Conservation (phyloP, 2,329 filamentous ascomycete species). For the Sodiomyces alkalinus region DNA sequence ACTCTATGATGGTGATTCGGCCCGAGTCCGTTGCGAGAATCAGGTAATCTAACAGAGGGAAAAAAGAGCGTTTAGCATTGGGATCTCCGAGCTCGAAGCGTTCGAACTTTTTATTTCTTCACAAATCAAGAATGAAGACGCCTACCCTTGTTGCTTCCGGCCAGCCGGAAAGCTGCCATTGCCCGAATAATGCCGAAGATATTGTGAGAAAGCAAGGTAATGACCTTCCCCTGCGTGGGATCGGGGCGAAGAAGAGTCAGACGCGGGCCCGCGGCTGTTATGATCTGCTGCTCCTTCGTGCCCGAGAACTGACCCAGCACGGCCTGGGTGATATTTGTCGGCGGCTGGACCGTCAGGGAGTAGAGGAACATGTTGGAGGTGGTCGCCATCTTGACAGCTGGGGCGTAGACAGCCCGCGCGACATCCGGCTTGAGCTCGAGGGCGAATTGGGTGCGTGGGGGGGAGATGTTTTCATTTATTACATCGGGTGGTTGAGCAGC, state of each 20-base stretch:
- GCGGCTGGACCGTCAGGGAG: conserved; percentile 86
- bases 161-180: conserved; percentile 77
- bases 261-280: conserved; percentile 82
- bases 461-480: too few species aligned
- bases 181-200: conserved; percentile 90
- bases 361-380: conserved; percentile 99
- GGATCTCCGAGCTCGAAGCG: conserved; percentile 9
- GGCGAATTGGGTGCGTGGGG: not conserved
- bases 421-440: conserved; percentile 13
- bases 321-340: conserved; percentile 77
- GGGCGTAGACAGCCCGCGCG: conserved; percentile 36
- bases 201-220: conserved; percentile 78
- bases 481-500: not conserved
- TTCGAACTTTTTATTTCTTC: too few species aligned
- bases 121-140: too few species aligned
- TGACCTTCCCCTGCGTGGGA: conserved; percentile 70
- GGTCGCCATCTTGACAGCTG: conserved; percentile 64
- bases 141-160: conserved; percentile 93
- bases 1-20: conserved; percentile 87
- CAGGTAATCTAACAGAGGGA: conserved; percentile 96
- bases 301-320: conserved; percentile 91
- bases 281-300: conserved; percentile 94
- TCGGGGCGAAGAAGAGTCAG: conserved; percentile 80
- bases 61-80: too few species aligned
- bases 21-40: conserved; percentile 93